Evolutionary conservation across 306 rosid species (phyloP).

Genomic region (Acacia melanoxylon): DNA sequence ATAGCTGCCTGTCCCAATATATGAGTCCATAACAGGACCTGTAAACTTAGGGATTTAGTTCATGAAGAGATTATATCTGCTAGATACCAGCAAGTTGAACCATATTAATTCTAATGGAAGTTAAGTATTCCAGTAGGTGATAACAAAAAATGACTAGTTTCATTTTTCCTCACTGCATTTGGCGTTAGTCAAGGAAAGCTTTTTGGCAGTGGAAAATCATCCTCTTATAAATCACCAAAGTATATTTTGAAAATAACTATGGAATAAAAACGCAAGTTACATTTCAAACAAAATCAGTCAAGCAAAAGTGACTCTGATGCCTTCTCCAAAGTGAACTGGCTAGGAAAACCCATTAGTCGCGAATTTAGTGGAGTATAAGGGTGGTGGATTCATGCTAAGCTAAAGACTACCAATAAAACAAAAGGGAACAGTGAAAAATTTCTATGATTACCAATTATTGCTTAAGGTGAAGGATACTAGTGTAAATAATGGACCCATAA

Average conservation of each 20-base stretch:
- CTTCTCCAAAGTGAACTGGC: not conserved
- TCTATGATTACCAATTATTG: not conserved
- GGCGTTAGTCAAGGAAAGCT: not conserved
- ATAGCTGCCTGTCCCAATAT: no score
- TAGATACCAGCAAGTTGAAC: not conserved
- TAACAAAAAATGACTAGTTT: not conserved
- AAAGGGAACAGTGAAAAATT: not conserved
- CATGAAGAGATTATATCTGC: not conserved
- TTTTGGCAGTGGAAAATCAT: not conserved
- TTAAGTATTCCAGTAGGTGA: not conserved
- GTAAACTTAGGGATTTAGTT: not conserved
- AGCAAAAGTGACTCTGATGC: not conserved
- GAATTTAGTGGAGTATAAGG: not conserved
- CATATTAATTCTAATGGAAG: not conserved
- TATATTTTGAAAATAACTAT: not conserved
- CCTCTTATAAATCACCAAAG: not conserved
- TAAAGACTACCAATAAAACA: not conserved
- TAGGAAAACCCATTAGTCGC: not conserved
- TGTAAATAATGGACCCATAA: not conserved
- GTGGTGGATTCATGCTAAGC: not conserved
- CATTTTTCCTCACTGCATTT: not conserved
- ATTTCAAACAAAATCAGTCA: not conserved
- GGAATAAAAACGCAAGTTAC: not conserved
- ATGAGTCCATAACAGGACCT: no score
- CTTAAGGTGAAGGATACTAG: not conserved